Conservation (phyloP, 768 basidiomycete genomes). For the Cytidiella melzeri region DNA sequence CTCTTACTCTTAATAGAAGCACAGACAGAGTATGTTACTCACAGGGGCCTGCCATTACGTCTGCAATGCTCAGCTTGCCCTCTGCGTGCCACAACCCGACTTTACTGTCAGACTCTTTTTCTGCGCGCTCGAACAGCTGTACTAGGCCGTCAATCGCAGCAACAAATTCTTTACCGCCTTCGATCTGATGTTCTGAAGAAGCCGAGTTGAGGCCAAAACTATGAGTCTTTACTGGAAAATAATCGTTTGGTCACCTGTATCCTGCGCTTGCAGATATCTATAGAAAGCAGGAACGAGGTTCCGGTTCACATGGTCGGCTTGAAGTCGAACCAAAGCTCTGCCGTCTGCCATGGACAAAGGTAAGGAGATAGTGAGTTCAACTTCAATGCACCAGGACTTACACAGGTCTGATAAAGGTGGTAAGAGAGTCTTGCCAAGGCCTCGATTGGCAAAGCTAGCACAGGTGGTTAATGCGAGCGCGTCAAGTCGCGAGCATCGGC, state of each 20-base stretch:
- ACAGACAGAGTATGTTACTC: slow-evolving; percentile 17
- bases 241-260: slow-evolving; percentile 18
- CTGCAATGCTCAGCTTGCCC: slow-evolving; percentile 53
- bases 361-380: neutral
- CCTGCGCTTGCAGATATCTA: slow-evolving; percentile 68
- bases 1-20: neutral
- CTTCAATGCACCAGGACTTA: slow-evolving; percentile 23
- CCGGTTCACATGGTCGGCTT: slow-evolving; percentile 63
- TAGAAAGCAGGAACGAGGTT: slow-evolving; percentile 66
- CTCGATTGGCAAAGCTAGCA: slow-evolving; percentile 47
- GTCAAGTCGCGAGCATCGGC: neutral
- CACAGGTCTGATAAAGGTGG: slow-evolving; percentile 57
- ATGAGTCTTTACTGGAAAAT: neutral
- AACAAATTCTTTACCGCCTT: slow-evolving; percentile 47
- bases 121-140: slow-evolving; percentile 47
- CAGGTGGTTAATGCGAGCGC: neutral
- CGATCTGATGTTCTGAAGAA: slow-evolving; percentile 39
- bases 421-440: slow-evolving; percentile 45
- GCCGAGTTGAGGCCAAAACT: neutral
- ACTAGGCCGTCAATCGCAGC: slow-evolving; percentile 46
- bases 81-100: slow-evolving; percentile 57
- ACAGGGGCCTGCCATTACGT: slow-evolving; percentile 72
- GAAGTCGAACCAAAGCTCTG: slow-evolving; percentile 58
- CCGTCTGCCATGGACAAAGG: slow-evolving; percentile 41
- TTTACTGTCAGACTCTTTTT: slow-evolving; percentile 30